Evolutionary conservation across 2,329 filamentous ascomycete genomes (phyloP), one percentile per base, ranked within the genome.

Genomic region (Chalaropsis thielavioides): DNA sequence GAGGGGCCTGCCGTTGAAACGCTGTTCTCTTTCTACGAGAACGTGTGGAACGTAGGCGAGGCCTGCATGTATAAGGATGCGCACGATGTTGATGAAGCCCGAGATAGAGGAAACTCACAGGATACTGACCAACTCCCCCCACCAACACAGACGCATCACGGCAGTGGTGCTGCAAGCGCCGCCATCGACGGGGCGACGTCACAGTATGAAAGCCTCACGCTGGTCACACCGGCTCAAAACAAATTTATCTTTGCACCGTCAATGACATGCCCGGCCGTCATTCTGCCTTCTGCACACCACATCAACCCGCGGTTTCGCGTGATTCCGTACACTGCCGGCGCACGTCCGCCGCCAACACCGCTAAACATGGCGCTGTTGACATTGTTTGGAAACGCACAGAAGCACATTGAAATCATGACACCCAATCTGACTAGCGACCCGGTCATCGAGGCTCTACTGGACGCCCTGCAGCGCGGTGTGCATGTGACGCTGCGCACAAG

Each of bases 221-320:
- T 66, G 10, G 43, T 49, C 8, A 61, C 62, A 8, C 62, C 65
- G 4, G 65, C 65, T 0, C 61, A 67, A 38, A 64, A 80, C 22
- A 80, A 92, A 46, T 69, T 88, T 54, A 72, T 76, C 1, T 92
- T 92, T 71, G 90, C 89, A 74, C 72, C 77, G 7, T 72, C 75
- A 0, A 86, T 89, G 19, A 94, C 89, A 89, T 80, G 62, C 68
- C 43, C 79, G 0, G 86, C 84, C 0, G 76, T 89, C 5, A 79
- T 92, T 49, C 78, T 94, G 1, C 89, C 89, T 0, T 91, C 88
- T 0, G 83, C 87, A 0, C 87, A 92, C 70, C 86, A 86, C 68
- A 79, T 79, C 31, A 88, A 88, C 68, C 86, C 86, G 2, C 76
- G 72, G n/a, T 88, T 88, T 71, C 79, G 76, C 5, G 78, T 81